These are phyloP conservation scores for Mallotus repandus DNA, from an alignment of 441 rosid species.

Conservation along the genomic window DNA sequence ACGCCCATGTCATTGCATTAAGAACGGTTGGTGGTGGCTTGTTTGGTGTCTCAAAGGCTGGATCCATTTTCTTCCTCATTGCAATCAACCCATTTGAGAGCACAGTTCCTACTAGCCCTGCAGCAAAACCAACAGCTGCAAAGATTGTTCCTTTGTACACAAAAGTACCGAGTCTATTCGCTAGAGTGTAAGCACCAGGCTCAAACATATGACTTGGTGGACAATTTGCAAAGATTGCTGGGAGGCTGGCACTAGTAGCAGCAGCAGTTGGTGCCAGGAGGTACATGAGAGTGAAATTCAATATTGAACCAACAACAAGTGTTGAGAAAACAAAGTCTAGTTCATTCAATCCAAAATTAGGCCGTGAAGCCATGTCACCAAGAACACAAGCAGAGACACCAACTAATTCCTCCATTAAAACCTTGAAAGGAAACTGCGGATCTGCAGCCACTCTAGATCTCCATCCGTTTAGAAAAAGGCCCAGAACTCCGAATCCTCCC, in stretches of 20 bases:
- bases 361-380: constrained; percentile 98
- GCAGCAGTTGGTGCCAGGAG: constrained; percentile 71
- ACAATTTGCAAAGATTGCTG: constrained; percentile 64
- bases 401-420: constrained; percentile 87
- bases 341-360: constrained; percentile 91
- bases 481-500: constrained; percentile 46
- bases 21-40: constrained; percentile 87
- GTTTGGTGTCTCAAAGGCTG: constrained; percentile 79
- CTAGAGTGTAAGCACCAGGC: constrained; percentile 50
- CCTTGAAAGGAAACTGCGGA: constrained; percentile 93
- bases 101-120: constrained; percentile 86
- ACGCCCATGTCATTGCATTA: constrained; percentile 87
- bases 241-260: constrained; percentile 45
- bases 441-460: constrained; percentile 88
- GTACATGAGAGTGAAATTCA: constrained; percentile 94
- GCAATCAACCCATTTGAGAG: constrained; percentile 78
- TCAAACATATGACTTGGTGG: constrained; percentile 88
- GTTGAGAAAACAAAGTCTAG: constrained; percentile 95
- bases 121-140: constrained; percentile 87
- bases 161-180: constrained; percentile 67
- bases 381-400: constrained; percentile 83
- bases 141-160: constrained; percentile 76
- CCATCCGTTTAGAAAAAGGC: constrained; percentile 68
- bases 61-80: constrained; percentile 96
- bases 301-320: constrained; percentile 76